A percentile compares a stretch with the other conserved stretches of the same genome.
Conservation (phyloP, 495 filamentous ascomycete genomes). For the Aspergillus egyptiacus region DNA sequence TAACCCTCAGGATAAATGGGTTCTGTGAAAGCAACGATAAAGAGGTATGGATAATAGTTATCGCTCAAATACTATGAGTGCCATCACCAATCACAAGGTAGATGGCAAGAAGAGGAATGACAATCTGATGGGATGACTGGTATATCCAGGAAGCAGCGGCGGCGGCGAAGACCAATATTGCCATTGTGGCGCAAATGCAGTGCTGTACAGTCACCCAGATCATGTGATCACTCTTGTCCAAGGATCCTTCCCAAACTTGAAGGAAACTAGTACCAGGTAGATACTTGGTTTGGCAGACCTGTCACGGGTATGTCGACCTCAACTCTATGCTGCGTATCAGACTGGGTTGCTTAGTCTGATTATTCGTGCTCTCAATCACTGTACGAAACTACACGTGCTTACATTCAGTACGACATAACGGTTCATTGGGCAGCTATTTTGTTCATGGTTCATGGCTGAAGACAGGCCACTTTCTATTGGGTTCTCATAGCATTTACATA, state of each 20-base stretch:
- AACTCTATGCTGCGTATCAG: background rate
- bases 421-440: background rate
- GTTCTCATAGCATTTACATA: background rate
- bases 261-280: background rate
- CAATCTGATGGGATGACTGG: constrained; percentile 12
- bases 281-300: background rate
- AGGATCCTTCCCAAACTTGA: background rate
- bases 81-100: constrained; percentile 25
- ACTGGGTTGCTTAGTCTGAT: no score
- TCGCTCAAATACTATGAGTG: constrained; percentile 14
- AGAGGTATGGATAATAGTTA: constrained; percentile 12
- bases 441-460: constrained; percentile 13
- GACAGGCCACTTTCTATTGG: background rate
- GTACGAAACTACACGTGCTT: background rate
- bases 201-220: constrained; percentile 16
- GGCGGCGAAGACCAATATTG: constrained; percentile 36
- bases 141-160: constrained; percentile 21
- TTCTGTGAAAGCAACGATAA: background rate
- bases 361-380: no score
- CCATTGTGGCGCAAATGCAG: constrained; percentile 20
- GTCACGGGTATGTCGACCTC: background rate
- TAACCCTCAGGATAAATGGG: constrained; percentile 17
- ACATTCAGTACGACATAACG: background rate
- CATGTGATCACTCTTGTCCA: constrained; percentile 1
- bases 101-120: constrained; percentile 7